phyloP scores from a whole-genome alignment of 108 stramenopile genomes.

The Nitzschia inconspicua region DNA sequence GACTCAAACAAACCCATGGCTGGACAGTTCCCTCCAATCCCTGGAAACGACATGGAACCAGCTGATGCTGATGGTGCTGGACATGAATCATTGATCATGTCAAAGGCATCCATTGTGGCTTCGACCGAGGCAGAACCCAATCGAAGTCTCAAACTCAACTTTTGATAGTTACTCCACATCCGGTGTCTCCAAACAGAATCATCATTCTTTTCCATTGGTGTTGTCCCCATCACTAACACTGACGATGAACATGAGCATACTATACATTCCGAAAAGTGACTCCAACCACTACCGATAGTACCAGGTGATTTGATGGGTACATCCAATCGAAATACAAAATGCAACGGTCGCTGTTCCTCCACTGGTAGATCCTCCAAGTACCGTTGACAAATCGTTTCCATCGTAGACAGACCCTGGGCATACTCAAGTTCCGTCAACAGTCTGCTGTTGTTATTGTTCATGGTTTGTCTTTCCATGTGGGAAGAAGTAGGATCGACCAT shows the following conservation, averaged over 20 bases:
- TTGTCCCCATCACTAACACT: no score
- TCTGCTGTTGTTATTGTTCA: neutral
- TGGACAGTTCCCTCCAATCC: constrained; percentile 44
- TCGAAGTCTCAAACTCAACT: constrained; percentile 63
- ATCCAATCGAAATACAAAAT: constrained; percentile 38
- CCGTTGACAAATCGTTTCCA: constrained; percentile 12
- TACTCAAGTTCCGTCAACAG: constrained; percentile 8
- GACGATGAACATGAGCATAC: no score
- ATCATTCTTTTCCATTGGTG: no score
- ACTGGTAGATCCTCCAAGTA: constrained; percentile 23
- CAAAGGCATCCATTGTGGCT: constrained; percentile 55
- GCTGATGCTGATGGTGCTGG: neutral
- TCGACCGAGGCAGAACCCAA: constrained; percentile 65
- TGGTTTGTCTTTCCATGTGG: no score
- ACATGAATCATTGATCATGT: constrained; percentile 28
- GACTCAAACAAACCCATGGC: constrained; percentile 60
- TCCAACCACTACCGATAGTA: neutral
- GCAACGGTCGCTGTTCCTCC: constrained; percentile 15
- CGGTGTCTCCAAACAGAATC: constrained; percentile 29
- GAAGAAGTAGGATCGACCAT: no score
- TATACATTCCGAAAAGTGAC: neutral
- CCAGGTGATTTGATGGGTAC: constrained; percentile 7
- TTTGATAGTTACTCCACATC: constrained; percentile 65
- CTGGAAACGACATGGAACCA: constrained; percentile 15
- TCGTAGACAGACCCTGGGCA: neutral